Percentiles rank a stretch among this genome's conserved stretches.
These are phyloP conservation scores for Arabis hirsuta DNA, from an alignment of 345 rosid genomes.

Conservation along the genomic window DNA sequence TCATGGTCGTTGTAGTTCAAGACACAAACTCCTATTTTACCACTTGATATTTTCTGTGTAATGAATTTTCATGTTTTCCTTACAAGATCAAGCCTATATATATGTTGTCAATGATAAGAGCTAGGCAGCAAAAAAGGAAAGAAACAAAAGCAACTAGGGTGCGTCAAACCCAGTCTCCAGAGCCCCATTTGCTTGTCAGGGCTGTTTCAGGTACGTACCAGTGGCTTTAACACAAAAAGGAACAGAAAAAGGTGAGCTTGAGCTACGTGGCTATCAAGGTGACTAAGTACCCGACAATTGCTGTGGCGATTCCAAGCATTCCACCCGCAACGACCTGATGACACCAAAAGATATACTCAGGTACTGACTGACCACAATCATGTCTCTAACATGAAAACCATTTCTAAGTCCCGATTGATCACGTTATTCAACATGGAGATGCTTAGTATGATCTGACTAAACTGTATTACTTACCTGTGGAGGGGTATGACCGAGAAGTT, in stretches of 20 bases:
- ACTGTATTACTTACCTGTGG: constrained; percentile 59
- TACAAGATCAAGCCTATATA: constrained; percentile 24
- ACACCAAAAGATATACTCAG: constrained; percentile 20
- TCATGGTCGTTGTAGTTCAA: constrained; percentile 8
- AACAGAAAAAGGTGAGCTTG: neutral
- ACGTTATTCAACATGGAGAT: too few species aligned
- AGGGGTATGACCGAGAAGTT: constrained; percentile 93
- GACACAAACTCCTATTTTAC: constrained; percentile 8
- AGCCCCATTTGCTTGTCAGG: constrained; percentile 33
- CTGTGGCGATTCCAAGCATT: constrained; percentile 67
- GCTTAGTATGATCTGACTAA: neutral
- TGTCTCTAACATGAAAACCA: neutral
- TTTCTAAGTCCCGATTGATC: constrained; percentile 3
- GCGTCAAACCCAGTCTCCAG: constrained; percentile 15
- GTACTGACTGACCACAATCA: constrained; percentile 11
- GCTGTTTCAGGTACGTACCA: constrained; percentile 23
- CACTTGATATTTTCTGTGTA: constrained; percentile 19
- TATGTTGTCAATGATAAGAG: constrained; percentile 14
- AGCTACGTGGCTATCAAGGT: constrained; percentile 25
- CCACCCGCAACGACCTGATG: constrained; percentile 81
- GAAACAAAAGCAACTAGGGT: neutral
- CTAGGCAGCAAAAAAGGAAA: neutral
- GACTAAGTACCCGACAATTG: constrained; percentile 58
- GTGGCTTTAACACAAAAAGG: constrained; percentile 5
- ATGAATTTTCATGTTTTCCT: constrained; percentile 14